Base-by-base conservation (phyloP, 805 yeast species). In the Kregervanrija pseudodelftensis region DNA sequence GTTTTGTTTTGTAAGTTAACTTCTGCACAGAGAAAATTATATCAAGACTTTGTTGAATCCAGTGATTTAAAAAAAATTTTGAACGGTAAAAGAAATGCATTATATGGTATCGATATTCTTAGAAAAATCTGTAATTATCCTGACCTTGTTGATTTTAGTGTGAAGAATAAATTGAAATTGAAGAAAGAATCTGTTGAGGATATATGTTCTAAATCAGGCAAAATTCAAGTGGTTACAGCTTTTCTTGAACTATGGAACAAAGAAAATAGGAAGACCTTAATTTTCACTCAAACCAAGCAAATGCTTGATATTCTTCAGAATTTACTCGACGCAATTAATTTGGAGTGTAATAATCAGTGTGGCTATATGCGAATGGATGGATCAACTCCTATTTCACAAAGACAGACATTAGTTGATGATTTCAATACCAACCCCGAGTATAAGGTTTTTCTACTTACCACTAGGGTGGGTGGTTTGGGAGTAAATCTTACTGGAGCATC, bases 121-220 rank as follows among this genome's bases (percentile, higher is more conserved):
- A 73, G 98, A 47, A 93, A 93, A 60, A 87, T 93, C 2, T 93
- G 99, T 62, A 93, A 93, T 61, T 98, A 93, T 68, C 99, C 99
- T 0, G 97, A 93, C 61, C 67, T 93, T 45, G 79, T 81, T 3
- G 69, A 72, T 40, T 58, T 75, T 11, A 76, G 74, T 11, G 16
- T 48, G 2, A 55, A 54, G 42, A 49, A 65, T 37, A 66, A 65
- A 51, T 43, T 30, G 17, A 41, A 39, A 12, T 14, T 34, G 4
- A 36, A 40, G 4, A 10, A 33, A 8, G 42, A 46, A 4, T 48
- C 49, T 9, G 39, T 60, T 16, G 57, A 87, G 9, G 74, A 74
- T 44, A 69, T 52, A 36, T 44, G 53, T 12, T 37, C 45, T 11
- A 43, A 78, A 51, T 85, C 95, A 0, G 99, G 99, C 0, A 93